Percentiles rank a stretch among this genome's conserved stretches.
These are phyloP conservation scores for Fagopyrum esculentum DNA, from an alignment of 148 eudicot species.

Conservation along the genomic window DNA sequence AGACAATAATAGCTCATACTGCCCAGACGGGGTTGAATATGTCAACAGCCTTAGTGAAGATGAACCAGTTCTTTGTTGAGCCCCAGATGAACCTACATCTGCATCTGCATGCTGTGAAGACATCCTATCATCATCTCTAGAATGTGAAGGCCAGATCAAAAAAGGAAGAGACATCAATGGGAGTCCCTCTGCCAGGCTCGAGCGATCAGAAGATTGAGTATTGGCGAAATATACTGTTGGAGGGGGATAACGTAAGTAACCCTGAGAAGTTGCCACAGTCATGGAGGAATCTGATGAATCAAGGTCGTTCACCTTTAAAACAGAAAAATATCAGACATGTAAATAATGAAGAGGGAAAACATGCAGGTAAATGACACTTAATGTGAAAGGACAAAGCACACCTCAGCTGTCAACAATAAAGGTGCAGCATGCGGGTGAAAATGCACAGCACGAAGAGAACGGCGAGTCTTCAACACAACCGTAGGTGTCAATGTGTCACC, in stretches of 20 bases:
- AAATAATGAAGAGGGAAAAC: not conserved
- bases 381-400: conserved; percentile 15
- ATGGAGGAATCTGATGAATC: conserved; percentile 86
- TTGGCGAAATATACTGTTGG: conserved; percentile 86
- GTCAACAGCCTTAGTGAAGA: conserved; percentile 86
- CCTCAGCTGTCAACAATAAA: conserved; percentile 94
- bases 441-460: conserved; percentile 97
- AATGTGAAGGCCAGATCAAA: conserved; percentile 55
- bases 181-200: conserved; percentile 47
- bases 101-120: conserved; percentile 44
- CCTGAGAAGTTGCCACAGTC: conserved; percentile 86
- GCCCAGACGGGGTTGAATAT: conserved; percentile 90
- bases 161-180: conserved; percentile 61
- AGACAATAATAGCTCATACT: conserved; percentile 82
- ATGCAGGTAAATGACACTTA: not conserved
- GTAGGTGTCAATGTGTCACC: conserved; percentile 69
- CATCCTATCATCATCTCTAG: conserved; percentile 46
- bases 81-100: conserved; percentile 28
- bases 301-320: conserved; percentile 81
- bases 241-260: conserved; percentile 84
- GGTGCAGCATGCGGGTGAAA: conserved; percentile 98
- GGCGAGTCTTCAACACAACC: conserved; percentile 79
- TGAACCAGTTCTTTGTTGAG: conserved; percentile 43
- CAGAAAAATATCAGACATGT: not conserved
- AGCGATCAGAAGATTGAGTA: conserved; percentile 43